These are phyloP conservation scores for Tritrichomonas foetus DNA, from an alignment of 208 protist species.

Conservation along the genomic window DNA sequence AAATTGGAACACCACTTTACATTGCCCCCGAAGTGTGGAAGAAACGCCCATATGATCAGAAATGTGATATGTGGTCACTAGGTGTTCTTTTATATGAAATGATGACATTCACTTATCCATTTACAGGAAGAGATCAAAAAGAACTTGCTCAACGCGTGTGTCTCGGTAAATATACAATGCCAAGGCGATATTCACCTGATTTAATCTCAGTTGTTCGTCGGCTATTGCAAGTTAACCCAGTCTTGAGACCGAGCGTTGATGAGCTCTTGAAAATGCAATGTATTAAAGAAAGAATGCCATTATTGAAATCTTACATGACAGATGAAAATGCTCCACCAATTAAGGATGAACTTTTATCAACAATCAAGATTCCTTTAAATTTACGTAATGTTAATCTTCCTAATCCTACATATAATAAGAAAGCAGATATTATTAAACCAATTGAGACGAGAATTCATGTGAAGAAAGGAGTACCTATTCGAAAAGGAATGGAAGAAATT, in stretches of 20 bases:
- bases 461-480: background rate
- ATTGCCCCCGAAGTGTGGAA: constrained; percentile 62
- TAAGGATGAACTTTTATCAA: background rate
- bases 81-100: constrained; percentile 61
- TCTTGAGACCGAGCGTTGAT: background rate
- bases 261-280: background rate
- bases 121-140: background rate
- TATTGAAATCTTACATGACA: background rate
- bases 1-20: constrained; percentile 52
- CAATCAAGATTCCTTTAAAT: constrained; percentile 11
- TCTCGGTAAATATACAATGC: background rate
- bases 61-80: no score
- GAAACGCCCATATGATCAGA: constrained; percentile 62
- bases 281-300: background rate
- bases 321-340: background rate
- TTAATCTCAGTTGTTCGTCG: background rate
- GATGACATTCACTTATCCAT: constrained; percentile 47
- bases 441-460: background rate
- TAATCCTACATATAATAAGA: background rate
- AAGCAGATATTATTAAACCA: background rate
- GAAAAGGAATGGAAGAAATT: background rate
- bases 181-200: background rate
- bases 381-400: background rate
- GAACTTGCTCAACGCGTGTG: background rate
- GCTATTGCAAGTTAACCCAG: background rate